These are phyloP conservation scores for Hypoxylon trugodes DNA, from an alignment of 495 filamentous ascomycete genomes.

Conservation along the genomic window DNA sequence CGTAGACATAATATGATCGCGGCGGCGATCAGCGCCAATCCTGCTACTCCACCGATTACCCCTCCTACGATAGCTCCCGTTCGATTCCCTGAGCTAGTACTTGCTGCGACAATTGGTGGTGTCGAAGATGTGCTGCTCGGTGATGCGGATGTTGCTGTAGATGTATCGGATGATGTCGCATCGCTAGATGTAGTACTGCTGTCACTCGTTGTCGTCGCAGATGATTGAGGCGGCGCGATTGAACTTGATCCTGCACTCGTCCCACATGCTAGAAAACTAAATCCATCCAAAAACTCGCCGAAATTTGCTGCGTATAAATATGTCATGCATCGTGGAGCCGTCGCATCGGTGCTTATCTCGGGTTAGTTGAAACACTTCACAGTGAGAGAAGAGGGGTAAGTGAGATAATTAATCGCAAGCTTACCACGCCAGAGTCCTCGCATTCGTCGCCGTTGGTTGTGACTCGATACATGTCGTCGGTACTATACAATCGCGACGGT, in stretches of 20 bases:
- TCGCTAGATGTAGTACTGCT: constrained; percentile 14
- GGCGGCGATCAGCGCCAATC: constrained; percentile 42
- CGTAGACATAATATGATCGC: constrained; percentile 42
- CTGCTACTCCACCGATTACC: constrained; percentile 50
- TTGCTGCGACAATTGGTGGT: not conserved
- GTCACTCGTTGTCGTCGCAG: constrained; percentile 22
- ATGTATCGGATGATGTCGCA: constrained; percentile 14
- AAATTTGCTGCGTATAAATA: constrained; percentile 41
- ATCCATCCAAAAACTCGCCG: constrained; percentile 38
- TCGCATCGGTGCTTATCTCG: constrained; percentile 29
- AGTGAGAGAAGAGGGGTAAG: not conserved
- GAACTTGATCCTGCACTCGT: constrained; percentile 26
- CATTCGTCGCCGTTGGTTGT: constrained; percentile 3
- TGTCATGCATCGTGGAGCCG: constrained; percentile 39
- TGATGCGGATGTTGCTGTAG: constrained; percentile 22
- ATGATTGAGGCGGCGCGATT: constrained; percentile 27
- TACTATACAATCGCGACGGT: constrained; percentile 37
- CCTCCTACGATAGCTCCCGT: constrained; percentile 51
- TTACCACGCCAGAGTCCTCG: constrained; percentile 36
- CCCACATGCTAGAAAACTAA: constrained; percentile 43
- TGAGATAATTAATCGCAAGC: constrained; percentile 1
- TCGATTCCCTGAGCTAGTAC: constrained; percentile 10
- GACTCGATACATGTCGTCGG: constrained; percentile 43
- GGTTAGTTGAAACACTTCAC: too few relatives aligned
- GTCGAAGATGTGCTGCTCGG: constrained; percentile 28